Conservation (phyloP, 495 filamentous ascomycete species). For the Emericellopsis terricola region DNA sequence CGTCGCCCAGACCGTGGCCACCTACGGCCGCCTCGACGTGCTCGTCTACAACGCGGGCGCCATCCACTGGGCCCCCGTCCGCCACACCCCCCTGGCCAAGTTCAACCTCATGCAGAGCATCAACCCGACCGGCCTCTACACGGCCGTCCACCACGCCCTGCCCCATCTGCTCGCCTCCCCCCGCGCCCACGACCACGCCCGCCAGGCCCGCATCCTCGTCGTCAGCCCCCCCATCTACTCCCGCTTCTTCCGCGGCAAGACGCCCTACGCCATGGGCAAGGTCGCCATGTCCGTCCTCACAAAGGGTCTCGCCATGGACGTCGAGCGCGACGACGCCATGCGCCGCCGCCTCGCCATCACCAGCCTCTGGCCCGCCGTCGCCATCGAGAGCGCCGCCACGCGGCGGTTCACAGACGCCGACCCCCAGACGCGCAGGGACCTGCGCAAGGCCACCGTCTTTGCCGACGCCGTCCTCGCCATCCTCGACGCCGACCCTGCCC, state of each 20-base stretch:
- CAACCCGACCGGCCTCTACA: constrained; percentile 63
- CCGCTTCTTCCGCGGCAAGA: constrained; percentile 73
- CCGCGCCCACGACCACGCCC: constrained; percentile 37
- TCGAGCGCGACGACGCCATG: constrained; percentile 40
- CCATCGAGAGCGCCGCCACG: constrained; percentile 61
- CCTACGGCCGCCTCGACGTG: constrained; percentile 49
- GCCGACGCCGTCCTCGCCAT: constrained; percentile 67
- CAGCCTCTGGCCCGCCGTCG: constrained; percentile 63
- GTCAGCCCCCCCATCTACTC: constrained; percentile 76
- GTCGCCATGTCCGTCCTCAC: constrained; percentile 70
- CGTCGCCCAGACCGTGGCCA: constrained; percentile 39
- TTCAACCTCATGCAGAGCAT: constrained; percentile 72
- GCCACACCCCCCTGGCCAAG: constrained; percentile 55
- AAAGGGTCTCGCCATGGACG: constrained; percentile 73
- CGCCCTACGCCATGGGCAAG: constrained; percentile 76
- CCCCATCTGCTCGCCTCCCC: constrained; percentile 29
- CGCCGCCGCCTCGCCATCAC: constrained; percentile 53
- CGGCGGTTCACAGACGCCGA: constrained; percentile 26
- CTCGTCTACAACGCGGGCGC: constrained; percentile 74
- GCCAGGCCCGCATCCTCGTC: constrained; percentile 50
- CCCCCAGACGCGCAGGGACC: constrained; percentile 27
- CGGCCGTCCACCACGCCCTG: constrained; percentile 42
- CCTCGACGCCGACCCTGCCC: constrained; percentile 36
- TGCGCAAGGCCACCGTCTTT: constrained; percentile 58
- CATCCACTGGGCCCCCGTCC: constrained; percentile 70